Base-by-base conservation (phyloP, 2,329 filamentous ascomycete species). In the Zymoseptoria ardabiliae region DNA sequence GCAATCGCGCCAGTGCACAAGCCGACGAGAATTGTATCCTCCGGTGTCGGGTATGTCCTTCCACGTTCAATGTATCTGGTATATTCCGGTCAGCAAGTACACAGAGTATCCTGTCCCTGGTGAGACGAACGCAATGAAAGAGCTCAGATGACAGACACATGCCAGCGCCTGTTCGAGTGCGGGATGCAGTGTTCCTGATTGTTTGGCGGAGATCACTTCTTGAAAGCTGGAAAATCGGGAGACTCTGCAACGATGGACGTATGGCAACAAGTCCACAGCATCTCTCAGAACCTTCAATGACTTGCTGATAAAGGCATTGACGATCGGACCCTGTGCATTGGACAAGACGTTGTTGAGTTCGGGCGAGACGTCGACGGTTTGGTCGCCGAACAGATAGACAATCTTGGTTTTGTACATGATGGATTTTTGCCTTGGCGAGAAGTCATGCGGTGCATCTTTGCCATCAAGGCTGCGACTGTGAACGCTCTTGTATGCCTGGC, bases 1-100 rank as follows among this genome's bases (percentile, higher is more conserved):
- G 64, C 61, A 17, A 68, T 50, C 8, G 61, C 58, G 17, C 66
- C 66, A 4, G 66, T 67, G 54, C 66, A 68, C 22, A 67, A 57
- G 23, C 66, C 65, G 25, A 62, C 57, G 35, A 65, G 53, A 22
- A 58, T 59, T 35, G 53, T 55, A 21, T 63, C 50, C 19, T 55
- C 21, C 11, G 64, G 25, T 13, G 59, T 61, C 25, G 63, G 63
- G 41, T 59, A 65, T 23, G 63, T 20, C 22, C 54, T 41, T 23
- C 60, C 60, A 49, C 60, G 55, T 21, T 56, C 57, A 53, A 52
- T 58, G 62, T 62, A 57, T 53, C 60, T 57, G 23, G 5, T n/a
- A 41, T 8, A 3, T 9, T 51, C 30, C 11, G 19, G 50, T 57
- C 50, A 57, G 50, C 25, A 28, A 21, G 10, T 22, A 21, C 57